Conservation (phyloP, 2,329 filamentous ascomycete species). For the Sporothrix pallida region DNA sequence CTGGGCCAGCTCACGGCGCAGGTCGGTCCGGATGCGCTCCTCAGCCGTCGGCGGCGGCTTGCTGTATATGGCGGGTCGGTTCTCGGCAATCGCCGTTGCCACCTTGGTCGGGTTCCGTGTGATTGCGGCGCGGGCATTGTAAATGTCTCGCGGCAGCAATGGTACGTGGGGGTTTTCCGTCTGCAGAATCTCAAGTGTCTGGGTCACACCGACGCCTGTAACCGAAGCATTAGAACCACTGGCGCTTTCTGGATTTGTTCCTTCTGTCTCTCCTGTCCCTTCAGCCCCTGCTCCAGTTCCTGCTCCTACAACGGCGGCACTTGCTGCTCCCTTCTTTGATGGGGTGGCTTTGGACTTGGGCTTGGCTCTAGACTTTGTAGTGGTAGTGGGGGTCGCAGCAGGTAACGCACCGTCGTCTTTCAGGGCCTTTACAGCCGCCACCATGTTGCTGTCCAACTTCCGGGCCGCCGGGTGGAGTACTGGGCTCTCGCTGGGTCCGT, state of each 20-base stretch:
- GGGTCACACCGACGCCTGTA: slow-evolving; percentile 66
- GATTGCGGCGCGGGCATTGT: slow-evolving; percentile 70
- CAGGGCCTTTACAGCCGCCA: slow-evolving; percentile 68
- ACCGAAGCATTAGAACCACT: slow-evolving; percentile 37
- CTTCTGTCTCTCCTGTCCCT: slow-evolving; percentile 1
- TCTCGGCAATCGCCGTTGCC: slow-evolving; percentile 63
- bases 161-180: slow-evolving; percentile 68
- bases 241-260: slow-evolving; percentile 24
- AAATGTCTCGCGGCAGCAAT: slow-evolving; percentile 68
- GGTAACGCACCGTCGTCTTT: slow-evolving; percentile 66
- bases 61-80: slow-evolving; percentile 68
- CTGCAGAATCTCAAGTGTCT: slow-evolving; percentile 70
- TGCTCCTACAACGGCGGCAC: slow-evolving; percentile 9
- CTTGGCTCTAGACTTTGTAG: slow-evolving; percentile 30
- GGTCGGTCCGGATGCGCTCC: slow-evolving; percentile 66
- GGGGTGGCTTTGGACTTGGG: slow-evolving; percentile 32
- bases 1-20: slow-evolving; percentile 65
- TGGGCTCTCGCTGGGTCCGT: slow-evolving; percentile 69
- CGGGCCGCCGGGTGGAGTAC: slow-evolving; percentile 69
- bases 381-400: slow-evolving; percentile 31
- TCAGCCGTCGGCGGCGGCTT: slow-evolving; percentile 68
- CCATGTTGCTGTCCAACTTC: slow-evolving; percentile 70
- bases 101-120: slow-evolving; percentile 69
- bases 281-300: slow-evolving; percentile 22
- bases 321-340: slow-evolving; percentile 23